Evolutionary conservation across 495 filamentous ascomycete genomes (phyloP).

Genomic region (Trypethelium eluteriae): DNA sequence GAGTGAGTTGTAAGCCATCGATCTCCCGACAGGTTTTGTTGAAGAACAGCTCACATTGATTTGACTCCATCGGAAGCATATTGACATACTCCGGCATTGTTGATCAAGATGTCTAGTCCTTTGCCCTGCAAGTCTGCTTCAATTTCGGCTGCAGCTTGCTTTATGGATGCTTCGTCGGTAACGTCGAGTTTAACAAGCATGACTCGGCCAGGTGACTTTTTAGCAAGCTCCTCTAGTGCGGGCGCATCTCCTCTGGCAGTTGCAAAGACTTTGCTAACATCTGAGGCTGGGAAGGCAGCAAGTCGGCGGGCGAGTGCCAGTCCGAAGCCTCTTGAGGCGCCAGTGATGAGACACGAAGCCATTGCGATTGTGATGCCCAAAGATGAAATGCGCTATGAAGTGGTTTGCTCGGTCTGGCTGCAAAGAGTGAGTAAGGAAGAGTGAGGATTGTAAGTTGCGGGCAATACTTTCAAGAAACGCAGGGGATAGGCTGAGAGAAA

Average conservation of each 20-base stretch:
- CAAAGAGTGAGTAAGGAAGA: not conserved
- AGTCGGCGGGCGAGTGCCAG: slow-evolving; percentile 36
- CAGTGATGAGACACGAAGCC: slow-evolving; percentile 38
- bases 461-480: not conserved
- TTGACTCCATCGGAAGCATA: not conserved
- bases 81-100: slow-evolving; percentile 21
- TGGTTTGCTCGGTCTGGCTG: not conserved
- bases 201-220: slow-evolving; percentile 19
- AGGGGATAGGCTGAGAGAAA: not conserved
- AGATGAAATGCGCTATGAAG: not conserved
- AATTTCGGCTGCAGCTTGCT: slow-evolving; percentile 18
- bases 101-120: slow-evolving; percentile 26
- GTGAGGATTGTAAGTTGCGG: not conserved
- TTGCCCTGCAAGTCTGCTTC: slow-evolving; percentile 14
- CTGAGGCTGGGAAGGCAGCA: slow-evolving; percentile 26
- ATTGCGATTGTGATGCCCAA: slow-evolving; percentile 17
- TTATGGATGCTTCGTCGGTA: slow-evolving; percentile 11
- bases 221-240: slow-evolving; percentile 26
- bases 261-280: slow-evolving; percentile 28
- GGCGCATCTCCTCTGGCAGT: slow-evolving; percentile 30
- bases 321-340: slow-evolving; percentile 38
- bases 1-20: slow-evolving; percentile 5
- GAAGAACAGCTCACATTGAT: slow-evolving; percentile 14
- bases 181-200: slow-evolving; percentile 21
- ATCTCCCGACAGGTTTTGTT: not conserved